Evolutionary conservation across 495 filamentous ascomycete species (phyloP), one percentile per base, ranked within the genome.

Genomic region (Glonium stellatum): DNA sequence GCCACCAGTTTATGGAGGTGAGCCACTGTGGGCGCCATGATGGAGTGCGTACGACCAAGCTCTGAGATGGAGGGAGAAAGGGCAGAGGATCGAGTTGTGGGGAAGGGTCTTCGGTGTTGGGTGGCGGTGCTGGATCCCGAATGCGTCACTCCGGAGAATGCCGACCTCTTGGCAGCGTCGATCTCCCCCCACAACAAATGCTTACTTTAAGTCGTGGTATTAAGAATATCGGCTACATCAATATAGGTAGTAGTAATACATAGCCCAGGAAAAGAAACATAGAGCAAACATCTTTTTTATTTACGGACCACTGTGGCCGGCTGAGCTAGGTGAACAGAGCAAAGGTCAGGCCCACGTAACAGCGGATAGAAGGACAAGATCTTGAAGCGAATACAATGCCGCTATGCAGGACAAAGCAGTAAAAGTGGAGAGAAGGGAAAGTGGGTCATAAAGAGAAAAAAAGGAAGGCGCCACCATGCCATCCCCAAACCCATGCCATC

Each of bases 1-100:
- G 69, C 69, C 58, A 71, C 60, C 69, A 71, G 57, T 52, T 64
- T 66, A 46, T 71, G 67, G 2, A 71, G 58, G 54, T 65, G 67
- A 47, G 60, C 62, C 58, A 65, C 65, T 22, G 69, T 55, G 55
- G 64, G 55, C 54, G 64, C 65, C 67, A 70, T 71, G 55, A 41
- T 68, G 57, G 41, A 22, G 22, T 48, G 11, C 56, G 19, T 54
- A 48, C 23, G 44, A 23, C 50, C 10, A 36, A 15, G 23, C 39
- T 25, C 22, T 27, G 12, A 8, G 42, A n/a, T 21, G 8, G 25
- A 48, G n/a, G 25, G 22, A 19, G 25, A 13, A 41, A 39, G 47
- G 12, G 21, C 18, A 19, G 25, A 22, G 21, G 27, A 31, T 31
- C 27, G 6, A 25, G 25, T 19, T 46, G 55, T 46, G 25, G 36